Conservation (phyloP, 2,329 filamentous ascomycete genomes). For the Talaromyces funiculosus region DNA sequence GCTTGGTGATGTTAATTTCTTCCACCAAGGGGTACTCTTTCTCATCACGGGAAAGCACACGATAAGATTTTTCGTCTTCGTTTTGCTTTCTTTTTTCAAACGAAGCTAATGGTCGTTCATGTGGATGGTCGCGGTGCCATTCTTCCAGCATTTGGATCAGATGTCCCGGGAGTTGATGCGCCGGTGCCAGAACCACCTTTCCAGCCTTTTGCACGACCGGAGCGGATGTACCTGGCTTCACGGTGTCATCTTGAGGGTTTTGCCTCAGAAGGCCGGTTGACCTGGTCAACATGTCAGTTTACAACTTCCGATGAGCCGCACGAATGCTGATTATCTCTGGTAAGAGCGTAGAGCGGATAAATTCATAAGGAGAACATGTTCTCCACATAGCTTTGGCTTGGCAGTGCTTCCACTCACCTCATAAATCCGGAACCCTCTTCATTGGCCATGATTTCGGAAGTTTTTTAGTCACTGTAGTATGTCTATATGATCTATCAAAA, state of each 20-base stretch:
- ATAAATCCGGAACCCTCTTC: not conserved
- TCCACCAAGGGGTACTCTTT: not conserved
- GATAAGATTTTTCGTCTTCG: not conserved
- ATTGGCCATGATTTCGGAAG: not conserved
- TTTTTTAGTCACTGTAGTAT: not conserved
- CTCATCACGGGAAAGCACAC: not conserved
- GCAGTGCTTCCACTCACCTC: not conserved
- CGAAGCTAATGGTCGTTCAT: not conserved
- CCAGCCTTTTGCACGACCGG: not conserved
- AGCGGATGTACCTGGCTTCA: not conserved
- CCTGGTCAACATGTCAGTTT: not conserved
- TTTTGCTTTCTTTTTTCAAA: not conserved
- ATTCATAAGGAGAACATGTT: not conserved
- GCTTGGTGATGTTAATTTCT: not conserved
- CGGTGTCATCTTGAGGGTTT: not conserved
- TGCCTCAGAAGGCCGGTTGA: not conserved
- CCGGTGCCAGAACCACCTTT: not conserved
- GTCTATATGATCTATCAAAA: not conserved
- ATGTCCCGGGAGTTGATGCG: conserved; percentile 2
- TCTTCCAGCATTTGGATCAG: conserved; percentile 5
- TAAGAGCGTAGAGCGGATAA: not conserved
- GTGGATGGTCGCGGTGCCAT: conserved; percentile 3
- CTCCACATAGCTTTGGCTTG: not conserved
- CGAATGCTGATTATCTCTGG: not conserved
- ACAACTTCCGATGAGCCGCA: not conserved